These are phyloP conservation scores for Nicotiana obtusifolia DNA, from an alignment of 257 asterid species.

Conservation along the genomic window DNA sequence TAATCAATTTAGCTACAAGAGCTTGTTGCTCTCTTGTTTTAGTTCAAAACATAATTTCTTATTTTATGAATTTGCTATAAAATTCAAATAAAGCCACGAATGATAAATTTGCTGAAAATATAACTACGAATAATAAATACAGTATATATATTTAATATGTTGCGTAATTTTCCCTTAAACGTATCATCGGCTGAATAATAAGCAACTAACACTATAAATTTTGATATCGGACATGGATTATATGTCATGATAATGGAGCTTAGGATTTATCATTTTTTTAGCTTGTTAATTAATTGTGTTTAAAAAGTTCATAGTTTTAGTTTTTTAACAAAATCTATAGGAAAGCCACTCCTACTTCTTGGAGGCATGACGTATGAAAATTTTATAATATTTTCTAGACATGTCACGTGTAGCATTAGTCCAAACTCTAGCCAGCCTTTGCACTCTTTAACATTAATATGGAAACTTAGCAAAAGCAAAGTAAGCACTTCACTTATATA, in stretches of 20 bases:
- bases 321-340: neutral
- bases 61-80: no score
- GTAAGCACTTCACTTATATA: neutral
- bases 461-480: neutral
- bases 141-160: no score
- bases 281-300: neutral
- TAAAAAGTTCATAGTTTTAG: neutral
- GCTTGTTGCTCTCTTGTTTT: no score
- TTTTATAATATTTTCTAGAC: neutral
- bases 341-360: neutral
- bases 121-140: no score
- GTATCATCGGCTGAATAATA: neutral
- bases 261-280: neutral
- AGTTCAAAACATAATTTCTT: no score
- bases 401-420: neutral
- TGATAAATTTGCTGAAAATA: no score
- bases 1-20: no score
- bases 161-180: no score
- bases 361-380: neutral
- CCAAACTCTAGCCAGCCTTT: neutral
- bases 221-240: neutral
- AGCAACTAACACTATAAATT: neutral
- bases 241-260: neutral
- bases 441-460: neutral
- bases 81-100: no score